These are phyloP conservation scores for Russula ochroleuca DNA, from an alignment of 768 basidiomycete species.

Conservation along the genomic window DNA sequence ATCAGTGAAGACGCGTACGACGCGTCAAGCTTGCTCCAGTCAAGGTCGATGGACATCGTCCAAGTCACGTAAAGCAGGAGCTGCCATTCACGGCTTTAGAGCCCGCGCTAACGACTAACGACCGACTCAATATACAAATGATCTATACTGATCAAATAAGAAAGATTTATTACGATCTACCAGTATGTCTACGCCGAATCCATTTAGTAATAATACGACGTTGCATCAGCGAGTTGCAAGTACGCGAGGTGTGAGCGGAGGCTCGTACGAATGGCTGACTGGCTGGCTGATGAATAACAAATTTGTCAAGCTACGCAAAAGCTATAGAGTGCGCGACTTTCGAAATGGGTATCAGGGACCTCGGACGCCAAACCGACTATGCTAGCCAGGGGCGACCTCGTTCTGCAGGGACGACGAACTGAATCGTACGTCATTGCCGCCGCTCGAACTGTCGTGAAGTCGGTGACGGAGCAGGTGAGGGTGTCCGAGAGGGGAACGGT, in stretches of 20 bases:
- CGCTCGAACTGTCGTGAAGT: slow-evolving; percentile 26
- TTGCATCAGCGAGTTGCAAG: neutral
- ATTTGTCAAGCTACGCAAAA: slow-evolving; percentile 16
- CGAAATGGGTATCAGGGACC: slow-evolving; percentile 26
- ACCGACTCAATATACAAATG: neutral
- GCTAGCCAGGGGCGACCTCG: neutral
- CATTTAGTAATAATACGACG: slow-evolving; percentile 10
- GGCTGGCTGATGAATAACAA: slow-evolving; percentile 12
- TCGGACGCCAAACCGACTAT: slow-evolving; percentile 3
- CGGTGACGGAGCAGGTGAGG: slow-evolving; percentile 38
- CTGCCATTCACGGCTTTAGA: neutral
- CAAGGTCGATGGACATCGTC: slow-evolving; percentile 89
- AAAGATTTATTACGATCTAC: slow-evolving; percentile 23
- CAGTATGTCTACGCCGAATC: slow-evolving; percentile 24
- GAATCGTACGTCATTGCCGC: neutral
- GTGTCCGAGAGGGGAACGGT: slow-evolving; percentile 46
- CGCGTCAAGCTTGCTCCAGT: slow-evolving; percentile 81
- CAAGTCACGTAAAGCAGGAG: no score
- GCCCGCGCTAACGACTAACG: neutral
- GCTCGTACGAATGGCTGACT: slow-evolving; percentile 4
- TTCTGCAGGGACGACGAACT: slow-evolving; percentile 1
- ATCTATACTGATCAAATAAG: slow-evolving; percentile 39
- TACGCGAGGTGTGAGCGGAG: slow-evolving; percentile 3
- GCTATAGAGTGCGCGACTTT: slow-evolving; percentile 8
- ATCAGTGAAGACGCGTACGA: slow-evolving; percentile 67